Evolutionary conservation across 441 rosid species (phyloP), one percentile per base, ranked within the genome.

Genomic region (Dalechampia spathulata): DNA sequence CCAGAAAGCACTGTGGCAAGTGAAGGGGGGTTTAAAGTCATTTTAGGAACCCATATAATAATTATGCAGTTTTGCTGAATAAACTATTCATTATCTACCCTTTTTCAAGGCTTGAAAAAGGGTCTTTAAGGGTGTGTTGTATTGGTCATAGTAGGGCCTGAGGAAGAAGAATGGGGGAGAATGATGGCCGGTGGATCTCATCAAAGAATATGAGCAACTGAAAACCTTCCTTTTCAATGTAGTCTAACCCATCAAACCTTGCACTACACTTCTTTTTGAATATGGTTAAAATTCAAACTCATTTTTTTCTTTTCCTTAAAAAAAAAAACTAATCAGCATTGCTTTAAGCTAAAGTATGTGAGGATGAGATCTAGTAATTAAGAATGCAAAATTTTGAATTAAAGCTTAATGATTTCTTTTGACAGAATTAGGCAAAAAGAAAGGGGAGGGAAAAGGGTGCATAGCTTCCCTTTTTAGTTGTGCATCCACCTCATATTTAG

Each of bases 281-380:
- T n/a, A n/a, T n/a, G n/a, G n/a, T n/a, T n/a, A n/a, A n/a, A n/a
- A n/a, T n/a, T n/a, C n/a, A n/a, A n/a, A n/a, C n/a, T 16, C 8
- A 30, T 30, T 30, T 32, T 1, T 22, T 12, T 40, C 45, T 53
- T 25, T 34, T n/a, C 9, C 55, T 15, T 6, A 40, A 40, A 15
- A 5, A 46, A 43, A 10, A 41, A 72, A 45, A 30, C 4, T 30
- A 30, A 30, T 45, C 4, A 69, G 52, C 68, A 54, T 69, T 74
- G 81, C 83, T 81, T 81, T 61, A 58, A n/a, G 72, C 61, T 59
- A 61, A 81, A 75, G 81, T 55, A 49, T 71, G 70, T n/a, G 63
- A 44, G 58, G 27, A 49, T 63, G 69, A 64, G 69, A 53, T 72
- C 67, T 51, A 52, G 34, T 62, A 64, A 52, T 62, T 52, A 45